Evolutionary conservation across 768 basidiomycete species (phyloP).

Genomic region (Cystofilobasidium macerans): DNA sequence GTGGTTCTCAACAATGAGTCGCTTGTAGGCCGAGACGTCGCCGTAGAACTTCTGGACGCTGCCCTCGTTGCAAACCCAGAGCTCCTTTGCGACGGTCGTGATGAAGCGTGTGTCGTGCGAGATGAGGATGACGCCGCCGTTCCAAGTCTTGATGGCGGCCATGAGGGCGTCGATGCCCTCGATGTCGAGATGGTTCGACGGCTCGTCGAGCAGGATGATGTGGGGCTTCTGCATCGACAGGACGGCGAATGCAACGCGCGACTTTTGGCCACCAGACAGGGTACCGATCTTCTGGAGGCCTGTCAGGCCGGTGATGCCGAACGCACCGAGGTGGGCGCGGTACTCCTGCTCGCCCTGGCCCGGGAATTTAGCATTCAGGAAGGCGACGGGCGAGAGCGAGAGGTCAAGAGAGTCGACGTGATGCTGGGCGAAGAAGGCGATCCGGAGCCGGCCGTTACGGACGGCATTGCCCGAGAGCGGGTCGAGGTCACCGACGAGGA

Average conservation of each 20-base stretch:
- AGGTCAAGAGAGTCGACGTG: conserved; percentile 85
- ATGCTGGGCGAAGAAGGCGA: conserved; percentile 42
- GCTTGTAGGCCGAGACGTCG: conserved; percentile 20
- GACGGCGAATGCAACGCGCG: conserved; percentile 21
- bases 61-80: conserved; percentile 86
- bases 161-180: conserved; percentile 93
- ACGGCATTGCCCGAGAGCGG: conserved; percentile 68
- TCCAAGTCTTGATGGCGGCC: conserved; percentile 48
- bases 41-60: conserved; percentile 50
- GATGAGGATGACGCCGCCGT: conserved; percentile 55
- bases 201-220: conserved; percentile 77
- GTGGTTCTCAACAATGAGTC: conserved; percentile 14
- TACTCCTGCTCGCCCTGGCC: conserved; percentile 95
- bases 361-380: conserved; percentile 81
- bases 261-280: conserved; percentile 50
- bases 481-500: conserved; percentile 71
- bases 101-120: conserved; percentile 95
- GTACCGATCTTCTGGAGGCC: conserved; percentile 77
- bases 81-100: conserved; percentile 51
- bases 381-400: conserved; percentile 80
- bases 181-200: conserved; percentile 21
- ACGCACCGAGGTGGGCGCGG: conserved; percentile 81
- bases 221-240: conserved; percentile 75
- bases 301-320: conserved; percentile 94
- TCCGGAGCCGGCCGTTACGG: conserved; percentile 79